A percentile compares a stretch with the other conserved stretches of the same genome.
phyloP scores from a whole-genome alignment of 2,329 filamentous ascomycete genomes.

The Colletotrichum gloeosporioides region DNA sequence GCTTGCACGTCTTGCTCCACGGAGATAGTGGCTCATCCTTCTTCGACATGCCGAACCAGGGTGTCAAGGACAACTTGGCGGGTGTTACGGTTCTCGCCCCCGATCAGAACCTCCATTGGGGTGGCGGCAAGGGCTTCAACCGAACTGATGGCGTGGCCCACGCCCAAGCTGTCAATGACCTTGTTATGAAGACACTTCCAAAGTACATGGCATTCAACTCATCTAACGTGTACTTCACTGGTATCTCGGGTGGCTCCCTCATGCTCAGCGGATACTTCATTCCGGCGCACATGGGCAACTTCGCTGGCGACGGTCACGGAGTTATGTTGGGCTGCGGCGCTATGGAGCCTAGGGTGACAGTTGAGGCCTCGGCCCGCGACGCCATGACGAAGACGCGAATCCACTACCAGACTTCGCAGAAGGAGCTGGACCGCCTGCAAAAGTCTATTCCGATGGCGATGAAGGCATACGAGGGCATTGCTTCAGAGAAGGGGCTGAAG shows the following conservation, averaged over 20 bases:
- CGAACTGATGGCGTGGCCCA: conserved; percentile 61
- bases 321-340: conserved; percentile 63
- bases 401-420: conserved; percentile 61
- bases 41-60: conserved; percentile 63
- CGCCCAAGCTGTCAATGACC: conserved; percentile 59
- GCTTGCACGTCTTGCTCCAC: conserved; percentile 63
- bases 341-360: conserved; percentile 57
- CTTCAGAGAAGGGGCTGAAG: conserved; percentile 45
- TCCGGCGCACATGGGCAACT: conserved; percentile 58
- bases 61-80: conserved; percentile 53
- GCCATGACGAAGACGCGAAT: conserved; percentile 52
- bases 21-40: conserved; percentile 65
- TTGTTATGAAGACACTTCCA: conserved; percentile 53
- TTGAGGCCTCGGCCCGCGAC: conserved; percentile 43
- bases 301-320: conserved; percentile 44
- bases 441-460: conserved; percentile 54
- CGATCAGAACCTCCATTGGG: conserved; percentile 62
- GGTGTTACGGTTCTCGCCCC: conserved; percentile 60
- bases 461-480: conserved; percentile 54
- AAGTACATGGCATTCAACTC: conserved; percentile 58
- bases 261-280: conserved; percentile 63
- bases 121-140: conserved; percentile 55
- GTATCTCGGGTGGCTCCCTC: conserved; percentile 60
- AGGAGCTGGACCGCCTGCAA: conserved; percentile 56
- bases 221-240: conserved; percentile 60